These are phyloP conservation scores for Diplodia scrobiculata DNA, from an alignment of 2,329 filamentous ascomycete genomes.

Conservation along the genomic window DNA sequence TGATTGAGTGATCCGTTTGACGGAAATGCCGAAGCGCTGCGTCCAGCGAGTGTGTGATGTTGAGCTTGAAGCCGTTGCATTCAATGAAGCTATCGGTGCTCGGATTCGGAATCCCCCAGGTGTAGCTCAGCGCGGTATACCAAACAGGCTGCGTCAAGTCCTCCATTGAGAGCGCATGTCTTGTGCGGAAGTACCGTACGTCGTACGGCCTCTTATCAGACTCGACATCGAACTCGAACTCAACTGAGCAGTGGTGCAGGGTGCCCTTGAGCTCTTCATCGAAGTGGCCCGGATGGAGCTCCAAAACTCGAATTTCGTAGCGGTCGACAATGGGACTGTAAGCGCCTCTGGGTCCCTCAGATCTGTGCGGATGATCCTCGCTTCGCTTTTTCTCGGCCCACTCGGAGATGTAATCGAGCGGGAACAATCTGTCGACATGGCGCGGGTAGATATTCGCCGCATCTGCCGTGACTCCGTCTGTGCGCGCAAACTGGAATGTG, in stretches of 20 bases:
- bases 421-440: neutral
- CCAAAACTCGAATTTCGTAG: conserved; percentile 35
- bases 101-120: conserved; percentile 32
- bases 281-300: conserved; percentile 31
- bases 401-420: neutral
- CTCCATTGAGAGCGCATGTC: conserved; percentile 34
- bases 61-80: conserved; percentile 18
- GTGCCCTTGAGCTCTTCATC: conserved; percentile 30
- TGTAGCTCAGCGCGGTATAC: conserved; percentile 37
- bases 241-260: conserved; percentile 34
- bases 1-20: conserved; percentile 32
- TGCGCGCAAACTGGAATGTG: neutral
- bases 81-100: neutral
- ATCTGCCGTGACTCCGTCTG: conserved; percentile 1
- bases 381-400: neutral
- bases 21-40: conserved; percentile 33
- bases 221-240: conserved; percentile 33
- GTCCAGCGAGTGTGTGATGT: conserved; percentile 34
- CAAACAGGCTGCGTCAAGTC: conserved; percentile 31
- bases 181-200: conserved; percentile 29
- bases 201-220: conserved; percentile 16
- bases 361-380: too few relatives aligned
- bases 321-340: neutral
- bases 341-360: neutral
- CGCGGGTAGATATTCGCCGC: neutral